Evolutionary conservation across 2,329 filamentous ascomycete species (phyloP).

Genomic region (Arachnopeziza araneosa): DNA sequence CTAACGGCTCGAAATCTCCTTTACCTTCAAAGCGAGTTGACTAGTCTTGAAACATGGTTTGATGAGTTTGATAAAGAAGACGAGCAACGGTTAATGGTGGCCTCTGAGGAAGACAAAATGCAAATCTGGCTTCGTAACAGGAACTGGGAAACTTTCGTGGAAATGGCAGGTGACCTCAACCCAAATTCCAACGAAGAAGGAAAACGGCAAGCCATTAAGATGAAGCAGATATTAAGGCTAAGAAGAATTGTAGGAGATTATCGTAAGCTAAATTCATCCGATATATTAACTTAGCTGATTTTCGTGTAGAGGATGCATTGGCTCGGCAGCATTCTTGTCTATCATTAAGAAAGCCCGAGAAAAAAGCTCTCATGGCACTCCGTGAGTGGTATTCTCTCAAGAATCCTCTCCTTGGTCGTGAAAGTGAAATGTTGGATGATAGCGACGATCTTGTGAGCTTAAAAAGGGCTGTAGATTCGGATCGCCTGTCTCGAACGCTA

Average conservation of each 20-base stretch:
- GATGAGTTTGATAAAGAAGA: conserved; percentile 13
- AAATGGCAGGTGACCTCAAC: not conserved
- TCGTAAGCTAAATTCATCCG: conserved; percentile 4
- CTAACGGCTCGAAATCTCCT: conserved; percentile 19
- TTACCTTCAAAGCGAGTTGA: conserved; percentile 14
- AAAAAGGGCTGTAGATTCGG: not conserved
- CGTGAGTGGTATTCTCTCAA: not conserved
- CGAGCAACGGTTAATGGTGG: not conserved
- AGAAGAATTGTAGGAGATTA: conserved; percentile 11
- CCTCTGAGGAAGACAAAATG: not conserved
- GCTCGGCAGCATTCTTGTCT: not conserved
- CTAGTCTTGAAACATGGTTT: conserved; percentile 13
- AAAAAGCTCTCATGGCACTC: not conserved
- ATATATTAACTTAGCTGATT: not conserved
- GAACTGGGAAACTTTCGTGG: conserved; percentile 8
- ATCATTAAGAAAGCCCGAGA: not conserved
- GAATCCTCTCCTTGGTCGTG: not conserved
- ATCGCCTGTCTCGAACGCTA: not conserved
- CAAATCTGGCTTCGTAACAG: not conserved
- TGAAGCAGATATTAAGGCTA: conserved; percentile 11
- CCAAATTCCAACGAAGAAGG: not conserved
- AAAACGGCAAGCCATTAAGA: not conserved
- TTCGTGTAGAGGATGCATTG: not conserved
- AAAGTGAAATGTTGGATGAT: not conserved
- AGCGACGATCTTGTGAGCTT: not conserved